Evolutionary conservation across 1,284 basidiomycete genomes (phyloP).

Genomic region (Dichomitus squalens): DNA sequence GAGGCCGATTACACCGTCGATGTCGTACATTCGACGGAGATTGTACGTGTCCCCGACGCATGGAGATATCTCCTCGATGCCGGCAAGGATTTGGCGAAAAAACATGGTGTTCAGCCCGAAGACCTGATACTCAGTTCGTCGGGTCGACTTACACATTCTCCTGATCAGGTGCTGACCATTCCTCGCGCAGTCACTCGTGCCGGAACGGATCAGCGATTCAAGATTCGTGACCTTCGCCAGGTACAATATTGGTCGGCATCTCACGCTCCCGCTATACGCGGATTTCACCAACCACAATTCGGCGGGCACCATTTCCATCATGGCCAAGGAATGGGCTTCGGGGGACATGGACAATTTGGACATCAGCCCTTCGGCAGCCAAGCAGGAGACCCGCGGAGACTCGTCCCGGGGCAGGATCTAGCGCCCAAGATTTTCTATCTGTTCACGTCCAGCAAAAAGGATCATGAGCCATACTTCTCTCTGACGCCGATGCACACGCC

Average conservation of each 20-base stretch:
- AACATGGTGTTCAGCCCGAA: constrained; percentile 42
- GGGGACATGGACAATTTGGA: background rate
- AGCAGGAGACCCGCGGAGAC: background rate
- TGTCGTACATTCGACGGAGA: constrained; percentile 37
- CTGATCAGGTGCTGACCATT: background rate
- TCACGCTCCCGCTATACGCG: background rate
- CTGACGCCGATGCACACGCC: constrained; percentile 25
- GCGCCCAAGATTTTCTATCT: constrained; percentile 28
- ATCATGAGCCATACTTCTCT: constrained; percentile 25
- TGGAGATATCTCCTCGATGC: constrained; percentile 46
- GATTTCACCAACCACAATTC: background rate
- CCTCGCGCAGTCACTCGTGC: constrained; percentile 26
- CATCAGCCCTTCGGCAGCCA: constrained; percentile 10
- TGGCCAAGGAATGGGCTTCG: background rate
- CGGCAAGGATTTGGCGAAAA: constrained; percentile 36
- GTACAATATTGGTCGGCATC: constrained; percentile 15
- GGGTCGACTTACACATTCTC: background rate
- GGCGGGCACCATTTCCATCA: background rate
- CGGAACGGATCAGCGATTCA: constrained; percentile 30
- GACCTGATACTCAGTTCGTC: constrained; percentile 47
- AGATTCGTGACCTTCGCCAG: constrained; percentile 20
- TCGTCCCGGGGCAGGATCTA: constrained; percentile 20
- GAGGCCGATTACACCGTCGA: constrained; percentile 40
- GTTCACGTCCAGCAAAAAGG: constrained; percentile 27
- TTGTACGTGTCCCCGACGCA: constrained; percentile 39